Evolutionary conservation across 495 filamentous ascomycete genomes (phyloP).

Genomic region (Chlorociboria aeruginascens): DNA sequence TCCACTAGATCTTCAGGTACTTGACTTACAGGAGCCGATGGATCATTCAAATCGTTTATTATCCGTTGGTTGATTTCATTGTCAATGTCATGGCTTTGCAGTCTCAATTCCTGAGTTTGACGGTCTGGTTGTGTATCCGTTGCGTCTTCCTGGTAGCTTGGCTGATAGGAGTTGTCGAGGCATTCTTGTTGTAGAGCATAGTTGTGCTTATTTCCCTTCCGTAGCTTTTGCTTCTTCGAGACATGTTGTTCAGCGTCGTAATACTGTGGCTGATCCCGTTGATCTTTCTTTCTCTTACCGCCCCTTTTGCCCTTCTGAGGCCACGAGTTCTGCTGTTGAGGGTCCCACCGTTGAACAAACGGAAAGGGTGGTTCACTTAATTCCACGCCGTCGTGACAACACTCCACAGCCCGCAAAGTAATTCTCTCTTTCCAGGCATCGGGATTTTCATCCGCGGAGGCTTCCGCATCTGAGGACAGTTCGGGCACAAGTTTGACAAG

Average conservation of each 20-base stretch:
- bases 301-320: slow-evolving; percentile 26
- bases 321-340: slow-evolving; percentile 42
- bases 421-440: slow-evolving; percentile 66
- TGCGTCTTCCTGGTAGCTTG: slow-evolving; percentile 40
- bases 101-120: not conserved
- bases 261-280: slow-evolving; percentile 20
- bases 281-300: slow-evolving; percentile 31
- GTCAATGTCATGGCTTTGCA: slow-evolving; percentile 11
- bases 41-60: slow-evolving; percentile 19
- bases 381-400: slow-evolving; percentile 57
- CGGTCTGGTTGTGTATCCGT: slow-evolving; percentile 12
- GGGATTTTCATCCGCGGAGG: slow-evolving; percentile 14
- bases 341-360: slow-evolving; percentile 81
- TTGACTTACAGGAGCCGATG: slow-evolving; percentile 21
- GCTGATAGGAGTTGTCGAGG: slow-evolving; percentile 20
- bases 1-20: slow-evolving; percentile 48
- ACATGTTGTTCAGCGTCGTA: slow-evolving; percentile 22
- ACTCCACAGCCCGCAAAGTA: slow-evolving; percentile 65
- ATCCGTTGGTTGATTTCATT: slow-evolving; percentile 24
- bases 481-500: not conserved
- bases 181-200: slow-evolving; percentile 24
- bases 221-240: slow-evolving; percentile 37
- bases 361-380: slow-evolving; percentile 79
- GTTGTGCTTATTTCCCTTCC: slow-evolving; percentile 22
- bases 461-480: not conserved